These are phyloP conservation scores for Calcarisporium arbuscula DNA, from an alignment of 2,329 filamentous ascomycete species.

Conservation along the genomic window DNA sequence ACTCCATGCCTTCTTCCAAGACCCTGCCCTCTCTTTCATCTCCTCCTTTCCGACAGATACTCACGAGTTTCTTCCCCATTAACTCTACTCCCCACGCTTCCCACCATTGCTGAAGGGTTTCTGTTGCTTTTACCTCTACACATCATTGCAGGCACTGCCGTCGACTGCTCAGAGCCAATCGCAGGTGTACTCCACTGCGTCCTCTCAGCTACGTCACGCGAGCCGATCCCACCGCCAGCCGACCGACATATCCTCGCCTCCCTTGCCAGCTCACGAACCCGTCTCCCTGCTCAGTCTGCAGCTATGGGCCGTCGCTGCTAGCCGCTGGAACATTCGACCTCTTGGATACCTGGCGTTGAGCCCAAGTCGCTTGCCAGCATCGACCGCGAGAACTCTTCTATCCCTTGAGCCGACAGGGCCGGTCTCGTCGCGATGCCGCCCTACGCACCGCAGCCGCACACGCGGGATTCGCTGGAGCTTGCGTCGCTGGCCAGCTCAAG, in stretches of 20 bases:
- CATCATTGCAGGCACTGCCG: too few species aligned
- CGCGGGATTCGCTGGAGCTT: constrained; percentile 91
- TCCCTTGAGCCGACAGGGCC: constrained; percentile 4
- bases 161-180: too few species aligned
- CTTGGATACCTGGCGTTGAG: background rate
- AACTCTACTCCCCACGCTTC: too few species aligned
- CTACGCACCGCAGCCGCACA: constrained; percentile 36
- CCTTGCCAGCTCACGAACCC: constrained; percentile 6
- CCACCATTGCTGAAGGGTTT: too few species aligned
- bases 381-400: background rate
- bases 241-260: constrained; percentile 5
- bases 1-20: too few species aligned
- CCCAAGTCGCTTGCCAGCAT: too few species aligned
- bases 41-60: too few species aligned
- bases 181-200: too few species aligned
- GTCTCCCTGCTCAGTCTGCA: constrained; percentile 5
- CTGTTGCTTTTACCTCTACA: too few species aligned
- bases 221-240: background rate
- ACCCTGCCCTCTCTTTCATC: too few species aligned
- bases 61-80: too few species aligned
- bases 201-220: constrained; percentile 12
- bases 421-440: constrained; percentile 34
- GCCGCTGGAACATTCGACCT: constrained; percentile 5
- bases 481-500: constrained; percentile 88
- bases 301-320: constrained; percentile 22